Evolutionary conservation across 2,329 filamentous ascomycete genomes (phyloP).

Genomic region (Scleromitrula shiraiana): DNA sequence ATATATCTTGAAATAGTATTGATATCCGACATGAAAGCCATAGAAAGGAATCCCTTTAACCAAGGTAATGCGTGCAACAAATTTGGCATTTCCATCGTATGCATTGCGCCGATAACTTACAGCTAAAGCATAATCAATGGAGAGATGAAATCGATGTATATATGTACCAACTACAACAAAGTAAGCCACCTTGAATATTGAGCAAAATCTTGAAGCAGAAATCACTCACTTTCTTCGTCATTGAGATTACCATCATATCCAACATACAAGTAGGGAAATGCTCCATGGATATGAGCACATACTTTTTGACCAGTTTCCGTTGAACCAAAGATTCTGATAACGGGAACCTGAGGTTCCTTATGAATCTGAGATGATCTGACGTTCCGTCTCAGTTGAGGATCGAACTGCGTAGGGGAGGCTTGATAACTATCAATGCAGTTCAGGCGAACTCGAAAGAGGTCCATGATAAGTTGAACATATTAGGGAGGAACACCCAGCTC

Average conservation of each 20-base stretch:
- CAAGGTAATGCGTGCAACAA: constrained; percentile 82
- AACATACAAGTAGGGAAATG: constrained; percentile 91
- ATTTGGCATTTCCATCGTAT: constrained; percentile 59
- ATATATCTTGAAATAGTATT: constrained; percentile 89
- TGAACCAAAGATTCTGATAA: constrained; percentile 84
- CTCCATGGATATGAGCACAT: constrained; percentile 91
- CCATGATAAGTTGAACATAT: constrained; percentile 38
- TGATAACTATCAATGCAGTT: constrained; percentile 98
- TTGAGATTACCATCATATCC: constrained; percentile 68
- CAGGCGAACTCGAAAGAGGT: constrained; percentile 79
- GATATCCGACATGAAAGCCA: constrained; percentile 88
- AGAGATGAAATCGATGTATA: constrained; percentile 70
- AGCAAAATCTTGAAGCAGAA: background rate
- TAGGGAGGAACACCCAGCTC: background rate
- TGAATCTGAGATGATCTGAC: constrained; percentile 49
- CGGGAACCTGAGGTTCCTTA: constrained; percentile 67
- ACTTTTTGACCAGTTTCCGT: constrained; percentile 95
- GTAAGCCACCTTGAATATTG: constrained; percentile 10
- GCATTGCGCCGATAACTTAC: constrained; percentile 74
- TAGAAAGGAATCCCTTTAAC: constrained; percentile 95
- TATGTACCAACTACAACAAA: constrained; percentile 57
- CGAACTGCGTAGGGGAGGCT: constrained; percentile 66
- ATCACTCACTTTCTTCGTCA: constrained; percentile 54
- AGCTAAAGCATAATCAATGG: constrained; percentile 84
- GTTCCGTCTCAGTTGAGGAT: constrained; percentile 67